Evolutionary conservation across 2,329 filamentous ascomycete species (phyloP), one percentile per base, ranked within the genome.

Genomic region (Ampelomyces quisqualis): DNA sequence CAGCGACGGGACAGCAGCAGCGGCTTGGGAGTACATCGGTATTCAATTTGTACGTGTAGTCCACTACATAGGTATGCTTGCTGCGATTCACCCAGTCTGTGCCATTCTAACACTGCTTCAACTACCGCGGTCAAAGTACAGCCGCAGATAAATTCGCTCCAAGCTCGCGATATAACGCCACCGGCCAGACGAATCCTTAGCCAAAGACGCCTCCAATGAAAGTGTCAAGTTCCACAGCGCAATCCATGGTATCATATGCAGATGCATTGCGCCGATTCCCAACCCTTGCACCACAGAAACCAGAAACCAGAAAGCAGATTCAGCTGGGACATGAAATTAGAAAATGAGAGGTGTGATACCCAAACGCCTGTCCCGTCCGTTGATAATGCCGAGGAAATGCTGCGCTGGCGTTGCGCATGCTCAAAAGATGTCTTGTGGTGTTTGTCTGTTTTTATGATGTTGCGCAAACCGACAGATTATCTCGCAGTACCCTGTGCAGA

Each of bases 401-500:
- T 54, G 49, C 53, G 44, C 42, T 44, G 27, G 34, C 48, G 43
- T 42, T 53, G 19, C 54, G 54, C 31, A 30, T 41, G 39, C 15
- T 28, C 15, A 27, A 17, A 30, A 29, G n/a, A 15, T n/a, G 10
- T 29, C 8, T 6, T 10, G 13, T 29, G n/a, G 8, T 21, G 15
- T 14, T 14, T 20, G n/a, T 26, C 22, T 10, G 34, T 28, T 31
- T 7, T 10, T 31, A 17, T 20, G 13, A 26, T 45, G 38, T 34
- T 36, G 38, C 21, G 34, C 20, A 24, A 17, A 14, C 21, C 31
- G 14, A 18, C 3, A 14, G 1, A 13, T 49, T 45, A 62, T 32
- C 55, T 54, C 2, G 51, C 52, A 30, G 53, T 56, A 23, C 61
- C 60, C 33, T 58, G 60, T 9, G 60, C 60, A 1, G 59, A 64